phyloP scores from a whole-genome alignment of 1,284 basidiomycete species.

The Ganoderma leucocontextum region DNA sequence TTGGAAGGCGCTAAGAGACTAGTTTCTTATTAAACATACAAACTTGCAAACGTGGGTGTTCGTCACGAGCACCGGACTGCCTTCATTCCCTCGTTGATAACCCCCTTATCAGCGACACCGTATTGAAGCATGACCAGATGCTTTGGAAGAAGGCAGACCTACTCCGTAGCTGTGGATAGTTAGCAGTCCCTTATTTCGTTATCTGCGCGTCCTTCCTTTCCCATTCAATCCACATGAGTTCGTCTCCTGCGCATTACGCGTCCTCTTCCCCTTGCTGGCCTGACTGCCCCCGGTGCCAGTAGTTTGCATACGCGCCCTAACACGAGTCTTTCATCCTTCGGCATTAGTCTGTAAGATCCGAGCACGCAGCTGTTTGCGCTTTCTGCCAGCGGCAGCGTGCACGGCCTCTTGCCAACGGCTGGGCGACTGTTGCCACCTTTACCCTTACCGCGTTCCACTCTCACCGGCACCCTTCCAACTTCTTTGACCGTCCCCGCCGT shows the following conservation, averaged over 20 bases:
- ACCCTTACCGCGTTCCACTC: neutral
- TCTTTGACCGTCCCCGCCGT: conserved; percentile 1
- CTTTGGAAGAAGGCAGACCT: neutral
- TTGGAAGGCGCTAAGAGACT: neutral
- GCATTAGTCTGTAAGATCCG: conserved; percentile 19
- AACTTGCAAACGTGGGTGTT: neutral
- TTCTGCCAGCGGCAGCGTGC: neutral
- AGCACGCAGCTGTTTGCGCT: conserved; percentile 16
- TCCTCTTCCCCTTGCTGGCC: neutral
- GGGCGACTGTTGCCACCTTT: conserved; percentile 5
- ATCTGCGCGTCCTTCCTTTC: neutral
- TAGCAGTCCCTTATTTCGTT: neutral
- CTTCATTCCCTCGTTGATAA: neutral
- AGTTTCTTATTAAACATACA: neutral
- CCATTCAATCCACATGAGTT: neutral
- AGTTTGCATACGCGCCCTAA: neutral
- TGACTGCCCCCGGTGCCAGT: neutral
- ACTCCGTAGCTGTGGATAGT: neutral
- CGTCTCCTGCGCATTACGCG: neutral
- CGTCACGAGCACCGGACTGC: neutral
- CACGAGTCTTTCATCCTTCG: conserved; percentile 6
- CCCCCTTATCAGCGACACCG: neutral
- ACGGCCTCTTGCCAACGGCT: neutral
- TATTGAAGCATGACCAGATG: neutral
- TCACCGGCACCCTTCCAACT: neutral